Evolutionary conservation across 345 rosid genomes (phyloP), one percentile per base, ranked within the genome.

Genomic region (Corymbia maculata): DNA sequence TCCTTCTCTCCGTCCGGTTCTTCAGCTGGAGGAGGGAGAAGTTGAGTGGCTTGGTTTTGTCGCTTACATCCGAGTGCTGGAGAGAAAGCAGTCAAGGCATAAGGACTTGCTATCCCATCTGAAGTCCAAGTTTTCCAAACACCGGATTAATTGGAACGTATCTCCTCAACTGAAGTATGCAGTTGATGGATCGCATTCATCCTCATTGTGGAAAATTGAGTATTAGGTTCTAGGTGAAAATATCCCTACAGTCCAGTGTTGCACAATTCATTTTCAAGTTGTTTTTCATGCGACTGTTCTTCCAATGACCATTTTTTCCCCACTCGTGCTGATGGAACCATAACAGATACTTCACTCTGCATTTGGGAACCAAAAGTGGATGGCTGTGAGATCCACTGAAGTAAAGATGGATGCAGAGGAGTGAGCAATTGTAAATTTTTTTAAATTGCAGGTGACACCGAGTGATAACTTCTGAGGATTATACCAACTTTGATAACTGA

Each of bases 11-110:
- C 79, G 44, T 51, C 95, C 95, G 1, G 86, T 88, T 89, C 96
- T 93, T 85, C 79, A 90, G 89, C 86, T 95, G 89, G 57, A 85
- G 50, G 92, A 89, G 64, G 91, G 88, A 15, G 99, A 97, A 92
- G 97, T 95, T 32, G 91, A 91, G 88, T 97, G 98, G 98, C 97
- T 97, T 49, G 98, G 98, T 32, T 87, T 95, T 32, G 90, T 92
- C 88, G 98, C 98, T 2, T 96, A 87, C 87, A 89, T 95, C 42
- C 89, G 93, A 89, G 97, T 93, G 44, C 82, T 96, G 88, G 92
- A 91, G 92, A 93, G 88, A 89, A 96, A 97, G 89, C 95, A 96
- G 89, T 90, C 96, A 4, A 88, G 96, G 87, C 93, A 96, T 79
- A 90, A 66, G 59, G 88, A 86, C 86, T 90, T 97, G 90, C 91